Evolutionary conservation across 2,329 filamentous ascomycete species (phyloP), one percentile per base, ranked within the genome.

Genomic region (Leptographium lundbergii): DNA sequence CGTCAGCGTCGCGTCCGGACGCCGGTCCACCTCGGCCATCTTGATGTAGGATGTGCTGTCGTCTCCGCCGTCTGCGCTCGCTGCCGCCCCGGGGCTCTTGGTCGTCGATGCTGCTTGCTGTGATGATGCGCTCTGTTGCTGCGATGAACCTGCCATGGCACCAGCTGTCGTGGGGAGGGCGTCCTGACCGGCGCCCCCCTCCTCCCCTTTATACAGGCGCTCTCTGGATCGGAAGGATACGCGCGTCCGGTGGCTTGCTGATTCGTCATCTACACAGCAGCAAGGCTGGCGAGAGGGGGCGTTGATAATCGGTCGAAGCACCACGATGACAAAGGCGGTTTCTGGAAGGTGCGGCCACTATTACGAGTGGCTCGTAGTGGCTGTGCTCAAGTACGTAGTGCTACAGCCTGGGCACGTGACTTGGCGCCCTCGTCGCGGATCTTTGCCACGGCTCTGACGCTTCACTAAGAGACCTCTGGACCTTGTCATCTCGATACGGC

Each of bases 1-100:
- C 66, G 97, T 87, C 27, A 91, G 81, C 67, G 89, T 86, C 54
- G 91, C 86, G 34, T 65, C 63, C 5, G 65, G 63, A 45, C 57
- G 63, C 42, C 51, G 59, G 70, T 79, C 69, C 61, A 73, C 80
- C 67, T 84, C 81, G 54, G 87, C 79, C 86, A 91, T 91, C 62
- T 80, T 81, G 70, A 85, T 80, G 75, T 85, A 90, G 70, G 77
- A 86, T 54, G 77, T 78, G 54, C 72, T 67, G 19, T 57, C 63
- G 63, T 36, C 25, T 9, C 19, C n/a, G 22, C 42, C 55, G 27
- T 17, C 42, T n/a, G 22, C 17, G 17, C 17, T 54, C 34, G 34
- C 34, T 22, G 10, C 34, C 27, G 32, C n/a, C 24, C 10, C 34
- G 22, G 19, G 9, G 36, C 77, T 24, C 75, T 58, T 73, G 29